Percentiles rank a stretch among this genome's conserved stretches.
These are phyloP conservation scores for Chondrostereum purpureum DNA, from an alignment of 1,284 basidiomycete genomes.

Conservation along the genomic window DNA sequence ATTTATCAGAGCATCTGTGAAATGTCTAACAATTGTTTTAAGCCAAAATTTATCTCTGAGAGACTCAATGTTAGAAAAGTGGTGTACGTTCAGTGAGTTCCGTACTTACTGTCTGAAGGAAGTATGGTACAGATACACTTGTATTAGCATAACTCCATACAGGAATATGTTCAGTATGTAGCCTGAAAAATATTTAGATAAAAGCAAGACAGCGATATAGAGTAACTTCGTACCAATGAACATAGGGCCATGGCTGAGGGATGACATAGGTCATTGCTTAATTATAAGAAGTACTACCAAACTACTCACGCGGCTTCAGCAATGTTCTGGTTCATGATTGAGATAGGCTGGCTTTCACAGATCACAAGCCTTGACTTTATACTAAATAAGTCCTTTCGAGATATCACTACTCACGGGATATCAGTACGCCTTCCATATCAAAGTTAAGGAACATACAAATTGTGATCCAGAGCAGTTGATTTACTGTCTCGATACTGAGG, in stretches of 20 bases:
- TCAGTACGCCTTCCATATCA: no score
- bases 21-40: constrained; percentile 17
- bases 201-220: neutral
- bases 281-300: no score
- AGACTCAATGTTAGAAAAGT: neutral
- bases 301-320: constrained; percentile 15
- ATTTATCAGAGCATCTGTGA: neutral
- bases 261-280: neutral
- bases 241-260: constrained; percentile 26
- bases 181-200: constrained; percentile 13
- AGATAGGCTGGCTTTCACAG: no score
- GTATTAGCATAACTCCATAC: constrained; percentile 32
- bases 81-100: neutral
- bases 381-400: no score
- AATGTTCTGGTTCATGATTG: no score
- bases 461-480: no score
- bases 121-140: constrained; percentile 29
- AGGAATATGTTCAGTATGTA: constrained; percentile 26
- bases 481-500: no score
- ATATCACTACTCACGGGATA: no score
- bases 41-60: constrained; percentile 18
- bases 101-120: constrained; percentile 23
- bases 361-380: no score
- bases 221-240: constrained; percentile 20
- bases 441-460: no score